phyloP scores from a whole-genome alignment of 305 asterid species.

The Ajuga reptans region DNA sequence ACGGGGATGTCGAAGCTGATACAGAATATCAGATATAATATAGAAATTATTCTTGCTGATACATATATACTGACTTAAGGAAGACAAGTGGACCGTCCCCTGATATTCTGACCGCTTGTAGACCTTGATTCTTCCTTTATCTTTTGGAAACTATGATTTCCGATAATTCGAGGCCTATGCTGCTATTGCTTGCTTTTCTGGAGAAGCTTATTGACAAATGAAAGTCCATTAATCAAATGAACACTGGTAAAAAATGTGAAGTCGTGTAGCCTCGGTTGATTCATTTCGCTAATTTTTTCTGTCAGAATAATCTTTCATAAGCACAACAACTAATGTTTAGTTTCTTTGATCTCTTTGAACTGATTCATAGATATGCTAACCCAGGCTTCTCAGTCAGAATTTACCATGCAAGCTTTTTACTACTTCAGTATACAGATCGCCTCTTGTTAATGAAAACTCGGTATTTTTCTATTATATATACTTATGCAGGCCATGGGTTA shows the following conservation, averaged over 20 bases:
- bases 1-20: neutral
- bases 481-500: slow-evolving; percentile 32
- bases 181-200: neutral
- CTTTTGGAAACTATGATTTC: too few species aligned
- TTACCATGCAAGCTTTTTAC: neutral
- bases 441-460: neutral
- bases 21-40: neutral
- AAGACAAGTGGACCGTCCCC: neutral
- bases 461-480: neutral
- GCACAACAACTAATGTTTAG: neutral
- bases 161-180: neutral
- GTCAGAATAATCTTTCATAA: neutral
- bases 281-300: neutral
- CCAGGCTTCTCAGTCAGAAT: neutral
- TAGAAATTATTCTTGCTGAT: neutral
- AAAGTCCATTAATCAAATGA: slow-evolving; percentile 1
- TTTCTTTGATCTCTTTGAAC: neutral
- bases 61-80: neutral
- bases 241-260: neutral
- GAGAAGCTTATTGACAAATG: neutral
- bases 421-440: neutral
- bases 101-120: neutral
- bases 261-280: slow-evolving; percentile 3
- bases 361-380: neutral
- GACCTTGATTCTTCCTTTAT: neutral